Percentiles rank a stretch among this genome's conserved stretches.
Evolutionary conservation across 257 asterid genomes (phyloP).

Genomic region (Salvia hispanica): DNA sequence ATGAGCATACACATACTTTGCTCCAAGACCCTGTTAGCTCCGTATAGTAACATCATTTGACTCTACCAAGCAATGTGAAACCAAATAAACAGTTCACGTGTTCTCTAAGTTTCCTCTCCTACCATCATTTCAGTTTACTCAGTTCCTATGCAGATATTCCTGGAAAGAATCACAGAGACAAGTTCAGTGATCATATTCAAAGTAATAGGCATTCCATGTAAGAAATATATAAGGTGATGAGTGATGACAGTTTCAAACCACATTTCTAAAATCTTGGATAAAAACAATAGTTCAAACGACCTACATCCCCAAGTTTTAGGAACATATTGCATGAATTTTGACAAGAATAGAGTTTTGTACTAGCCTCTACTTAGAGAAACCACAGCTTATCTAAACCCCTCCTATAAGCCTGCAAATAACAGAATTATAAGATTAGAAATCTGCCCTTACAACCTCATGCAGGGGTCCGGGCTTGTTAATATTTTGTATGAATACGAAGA

Average conservation of each 20-base stretch:
- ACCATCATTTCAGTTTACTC: conserved; percentile 47
- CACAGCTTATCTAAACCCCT: neutral
- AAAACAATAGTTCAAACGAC: neutral
- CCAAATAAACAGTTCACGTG: conserved; percentile 40
- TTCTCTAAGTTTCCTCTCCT: conserved; percentile 50
- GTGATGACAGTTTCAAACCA: neutral
- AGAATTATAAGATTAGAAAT: conserved; percentile 5
- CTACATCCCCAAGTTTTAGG: conserved; percentile 1
- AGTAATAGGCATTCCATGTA: neutral
- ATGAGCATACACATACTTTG: conserved; percentile 45
- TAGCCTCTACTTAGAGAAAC: conserved; percentile 5
- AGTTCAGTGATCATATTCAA: conserved; percentile 9
- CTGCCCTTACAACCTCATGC: neutral
- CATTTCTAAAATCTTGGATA: neutral
- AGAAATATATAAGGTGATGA: neutral
- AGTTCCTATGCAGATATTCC: conserved; percentile 72
- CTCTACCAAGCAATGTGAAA: conserved; percentile 40
- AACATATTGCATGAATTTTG: conserved; percentile 5
- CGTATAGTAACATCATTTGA: conserved; percentile 48
- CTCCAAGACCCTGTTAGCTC: conserved; percentile 56
- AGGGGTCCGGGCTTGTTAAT: neutral
- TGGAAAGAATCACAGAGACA: conserved; percentile 35
- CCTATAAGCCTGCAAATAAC: neutral
- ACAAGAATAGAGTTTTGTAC: neutral
- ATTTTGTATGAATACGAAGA: neutral